phyloP scores from a whole-genome alignment of 805 yeast genomes.

The Candida ortonii region DNA sequence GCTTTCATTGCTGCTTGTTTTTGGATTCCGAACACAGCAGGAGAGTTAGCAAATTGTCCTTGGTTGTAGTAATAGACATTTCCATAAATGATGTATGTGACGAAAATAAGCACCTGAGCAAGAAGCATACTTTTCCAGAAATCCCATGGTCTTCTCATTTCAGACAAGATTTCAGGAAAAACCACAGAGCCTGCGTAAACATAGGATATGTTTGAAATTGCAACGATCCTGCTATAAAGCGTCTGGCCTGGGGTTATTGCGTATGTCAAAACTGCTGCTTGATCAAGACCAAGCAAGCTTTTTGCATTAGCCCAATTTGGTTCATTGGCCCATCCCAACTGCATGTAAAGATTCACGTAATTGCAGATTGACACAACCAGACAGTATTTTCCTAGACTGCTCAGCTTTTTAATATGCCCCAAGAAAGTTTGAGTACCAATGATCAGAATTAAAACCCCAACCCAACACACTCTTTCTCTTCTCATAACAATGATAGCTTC shows the following conservation, averaged over 20 bases:
- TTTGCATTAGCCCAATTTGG: slow-evolving; percentile 24
- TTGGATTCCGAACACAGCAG: slow-evolving; percentile 44
- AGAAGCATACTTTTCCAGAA: slow-evolving; percentile 46
- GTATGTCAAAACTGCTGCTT: slow-evolving; percentile 20
- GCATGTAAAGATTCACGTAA: slow-evolving; percentile 18
- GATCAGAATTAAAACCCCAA: slow-evolving; percentile 39
- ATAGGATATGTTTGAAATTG: slow-evolving; percentile 44
- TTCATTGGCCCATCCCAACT: slow-evolving; percentile 16
- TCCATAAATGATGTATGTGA: slow-evolving; percentile 41
- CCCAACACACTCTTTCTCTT: slow-evolving; percentile 35
- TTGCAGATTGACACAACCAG: slow-evolving; percentile 18
- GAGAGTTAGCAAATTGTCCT: slow-evolving; percentile 43
- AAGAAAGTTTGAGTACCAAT: slow-evolving; percentile 40
- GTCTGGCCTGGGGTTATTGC: slow-evolving; percentile 15
- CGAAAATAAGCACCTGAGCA: slow-evolving; percentile 41
- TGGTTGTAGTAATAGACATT: slow-evolving; percentile 41
- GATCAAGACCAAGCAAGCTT: slow-evolving; percentile 17
- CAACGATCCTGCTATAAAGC: slow-evolving; percentile 33
- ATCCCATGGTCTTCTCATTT: slow-evolving; percentile 46
- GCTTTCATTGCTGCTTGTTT: slow-evolving; percentile 29
- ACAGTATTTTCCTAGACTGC: slow-evolving; percentile 31
- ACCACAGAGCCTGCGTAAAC: slow-evolving; percentile 53
- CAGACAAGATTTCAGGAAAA: slow-evolving; percentile 47
- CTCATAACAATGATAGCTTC: slow-evolving; percentile 40
- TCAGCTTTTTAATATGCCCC: slow-evolving; percentile 40